These are phyloP conservation scores for Coniella vitis DNA, from an alignment of 2,329 filamentous ascomycete species.

Conservation along the genomic window DNA sequence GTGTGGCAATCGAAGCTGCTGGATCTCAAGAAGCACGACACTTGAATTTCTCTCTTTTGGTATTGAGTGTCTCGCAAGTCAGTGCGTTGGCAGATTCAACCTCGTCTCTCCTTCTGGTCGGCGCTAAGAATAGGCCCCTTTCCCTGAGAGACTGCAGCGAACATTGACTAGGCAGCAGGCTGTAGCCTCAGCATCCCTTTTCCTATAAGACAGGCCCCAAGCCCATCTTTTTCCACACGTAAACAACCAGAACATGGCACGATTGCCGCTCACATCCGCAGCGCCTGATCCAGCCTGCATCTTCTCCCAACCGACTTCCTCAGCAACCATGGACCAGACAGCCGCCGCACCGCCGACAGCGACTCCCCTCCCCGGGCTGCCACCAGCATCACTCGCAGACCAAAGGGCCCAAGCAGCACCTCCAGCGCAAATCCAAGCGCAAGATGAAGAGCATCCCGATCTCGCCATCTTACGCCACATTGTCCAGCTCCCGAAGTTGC, in stretches of 20 bases:
- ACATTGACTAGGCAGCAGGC: too few relatives aligned
- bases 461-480: not conserved
- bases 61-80: too few relatives aligned
- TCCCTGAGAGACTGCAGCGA: too few relatives aligned
- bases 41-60: too few relatives aligned
- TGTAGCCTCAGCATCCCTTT: too few relatives aligned
- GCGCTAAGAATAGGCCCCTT: too few relatives aligned
- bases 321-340: slow-evolving; percentile 17
- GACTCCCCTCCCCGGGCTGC: slow-evolving; percentile 17
- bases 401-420: not conserved
- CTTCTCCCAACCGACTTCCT: slow-evolving; percentile 28
- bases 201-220: too few relatives aligned
- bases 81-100: too few relatives aligned
- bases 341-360: not conserved
- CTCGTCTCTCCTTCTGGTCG: too few relatives aligned
- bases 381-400: not conserved
- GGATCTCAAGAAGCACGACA: too few relatives aligned
- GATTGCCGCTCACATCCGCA: slow-evolving; percentile 24
- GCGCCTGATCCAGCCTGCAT: slow-evolving; percentile 23
- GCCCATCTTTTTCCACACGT: too few relatives aligned
- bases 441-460: not conserved
- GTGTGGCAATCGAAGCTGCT: too few relatives aligned
- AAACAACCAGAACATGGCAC: slow-evolving; percentile 3
- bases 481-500: slow-evolving; percentile 48
- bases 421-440: not conserved